Percentiles rank a stretch among this genome's conserved stretches.
These are phyloP conservation scores for Aspergillus sclerotiicarbonarius DNA, from an alignment of 495 filamentous ascomycete species.

Conservation along the genomic window DNA sequence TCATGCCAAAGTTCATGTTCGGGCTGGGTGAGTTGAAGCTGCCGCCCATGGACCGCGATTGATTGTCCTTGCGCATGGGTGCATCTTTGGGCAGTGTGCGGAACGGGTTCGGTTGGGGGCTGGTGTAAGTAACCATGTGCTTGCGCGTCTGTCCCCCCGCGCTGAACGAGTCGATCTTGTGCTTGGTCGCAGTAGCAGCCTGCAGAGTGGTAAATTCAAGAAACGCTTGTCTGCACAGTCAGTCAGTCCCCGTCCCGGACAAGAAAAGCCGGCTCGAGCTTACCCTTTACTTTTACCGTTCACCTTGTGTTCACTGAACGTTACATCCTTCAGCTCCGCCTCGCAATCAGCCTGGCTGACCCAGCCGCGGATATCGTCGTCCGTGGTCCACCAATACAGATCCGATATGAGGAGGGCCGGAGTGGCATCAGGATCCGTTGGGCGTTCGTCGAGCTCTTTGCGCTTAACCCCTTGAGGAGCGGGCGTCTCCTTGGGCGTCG, in stretches of 20 bases:
- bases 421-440: conserved; percentile 77
- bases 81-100: conserved; percentile 88
- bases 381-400: conserved; percentile 93
- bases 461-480: conserved; percentile 66
- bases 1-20: conserved; percentile 36
- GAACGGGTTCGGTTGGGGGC: conserved; percentile 80
- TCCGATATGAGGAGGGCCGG: conserved; percentile 82
- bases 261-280: conserved; percentile 22
- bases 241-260: conserved; percentile 4
- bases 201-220: conserved; percentile 81
- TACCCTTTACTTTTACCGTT: conserved; percentile 99
- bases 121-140: conserved; percentile 70
- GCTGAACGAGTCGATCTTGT: conserved; percentile 65
- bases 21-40: conserved; percentile 29
- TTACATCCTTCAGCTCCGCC: conserved; percentile 84
- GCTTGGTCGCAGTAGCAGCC: conserved; percentile 83
- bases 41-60: conserved; percentile 29
- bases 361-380: conserved; percentile 93
- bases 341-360: conserved; percentile 71
- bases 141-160: conserved; percentile 62
- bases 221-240: conserved; percentile 76
- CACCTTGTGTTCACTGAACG: conserved; percentile 96
- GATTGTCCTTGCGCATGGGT: conserved; percentile 69
- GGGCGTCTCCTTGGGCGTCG: conserved; percentile 18
- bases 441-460: conserved; percentile 72